Evolutionary conservation across 2,329 filamentous ascomycete genomes (phyloP), one percentile per base, ranked within the genome.

Genomic region (Apiospora koreana): DNA sequence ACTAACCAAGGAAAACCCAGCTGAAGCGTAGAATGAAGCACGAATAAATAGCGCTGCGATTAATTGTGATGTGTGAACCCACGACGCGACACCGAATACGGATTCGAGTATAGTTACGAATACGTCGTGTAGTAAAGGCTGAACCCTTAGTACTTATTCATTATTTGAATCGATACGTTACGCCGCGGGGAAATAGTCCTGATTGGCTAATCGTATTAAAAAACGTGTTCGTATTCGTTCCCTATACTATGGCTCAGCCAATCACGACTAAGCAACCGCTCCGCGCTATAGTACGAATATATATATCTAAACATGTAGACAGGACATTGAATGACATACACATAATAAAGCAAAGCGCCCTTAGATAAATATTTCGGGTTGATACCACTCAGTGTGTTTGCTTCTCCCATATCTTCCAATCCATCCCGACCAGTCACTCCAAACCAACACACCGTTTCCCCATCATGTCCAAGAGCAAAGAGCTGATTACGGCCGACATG

Each of bases 401-500:
- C n/a, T 3, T 38, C 18, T n/a, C 21, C 12, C 2, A 7, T 12
- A 23, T 38, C 14, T 9, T 35, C 9, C 31, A 31, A 35, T 21
- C 18, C 21, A 35, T 9, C 14, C 35, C 28, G 50, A 35, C 35
- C 10, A 35, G 1, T 38, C 31, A n/a, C 9, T 23, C 54, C 50
- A 58, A 16, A 23, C 10, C 31, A 12, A 5, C n/a, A 2, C 28
- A 31, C 50, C 6, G 4, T n/a, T 8, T 50, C 10, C 6, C 2
- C 42, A 69, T 21, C 42, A 69, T 69, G 68, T 31, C 58, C 14
- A 66, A 50, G 21, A 66, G 35, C 42, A 48, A 69, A 46, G 54
- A 69, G 14, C 35, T 71, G 31, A 71, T 71, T 42, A 66, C 67
- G 38, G 43, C 54, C 25, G 70, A 71, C 65, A 35, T 69, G 18